phyloP scores from a whole-genome alignment of 495 filamentous ascomycete genomes.

The Penicillium pulvis region DNA sequence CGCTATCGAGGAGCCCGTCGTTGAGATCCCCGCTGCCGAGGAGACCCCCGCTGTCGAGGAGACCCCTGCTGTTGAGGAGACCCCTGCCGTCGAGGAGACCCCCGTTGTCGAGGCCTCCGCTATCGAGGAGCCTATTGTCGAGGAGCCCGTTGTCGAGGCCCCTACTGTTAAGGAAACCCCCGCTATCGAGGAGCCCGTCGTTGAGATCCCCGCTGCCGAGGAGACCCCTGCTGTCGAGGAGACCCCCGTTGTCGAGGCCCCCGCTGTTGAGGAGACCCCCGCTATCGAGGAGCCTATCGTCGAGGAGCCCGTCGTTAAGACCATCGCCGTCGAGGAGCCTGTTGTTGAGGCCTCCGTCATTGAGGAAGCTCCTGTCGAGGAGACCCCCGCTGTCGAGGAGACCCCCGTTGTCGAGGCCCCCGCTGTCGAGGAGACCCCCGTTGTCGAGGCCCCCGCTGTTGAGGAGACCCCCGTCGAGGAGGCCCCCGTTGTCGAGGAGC shows the following conservation, averaged over 20 bases:
- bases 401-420: too few relatives aligned
- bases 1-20: slow-evolving; percentile 1
- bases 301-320: neutral
- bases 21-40: slow-evolving; percentile 8
- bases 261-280: slow-evolving; percentile 3
- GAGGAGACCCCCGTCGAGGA: slow-evolving; percentile 2
- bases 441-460: slow-evolving; percentile 7
- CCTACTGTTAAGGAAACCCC: too few relatives aligned
- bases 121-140: slow-evolving; percentile 13
- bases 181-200: too few relatives aligned
- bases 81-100: slow-evolving; percentile 1
- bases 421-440: too few relatives aligned
- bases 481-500: slow-evolving; percentile 12
- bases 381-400: too few relatives aligned
- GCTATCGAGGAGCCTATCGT: slow-evolving; percentile 12
- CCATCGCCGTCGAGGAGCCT: too few relatives aligned
- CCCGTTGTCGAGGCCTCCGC: slow-evolving; percentile 1
- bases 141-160: too few relatives aligned
- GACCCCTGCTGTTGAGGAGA: slow-evolving; percentile 5
- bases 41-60: neutral
- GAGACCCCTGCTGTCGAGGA: too few relatives aligned
- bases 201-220: too few relatives aligned
- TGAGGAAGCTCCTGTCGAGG: too few relatives aligned
- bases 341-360: too few relatives aligned
- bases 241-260: slow-evolving; percentile 6